Evolutionary conservation across 306 rosid genomes (phyloP), one percentile per base, ranked within the genome.

Genomic region (Ceratonia siliqua): DNA sequence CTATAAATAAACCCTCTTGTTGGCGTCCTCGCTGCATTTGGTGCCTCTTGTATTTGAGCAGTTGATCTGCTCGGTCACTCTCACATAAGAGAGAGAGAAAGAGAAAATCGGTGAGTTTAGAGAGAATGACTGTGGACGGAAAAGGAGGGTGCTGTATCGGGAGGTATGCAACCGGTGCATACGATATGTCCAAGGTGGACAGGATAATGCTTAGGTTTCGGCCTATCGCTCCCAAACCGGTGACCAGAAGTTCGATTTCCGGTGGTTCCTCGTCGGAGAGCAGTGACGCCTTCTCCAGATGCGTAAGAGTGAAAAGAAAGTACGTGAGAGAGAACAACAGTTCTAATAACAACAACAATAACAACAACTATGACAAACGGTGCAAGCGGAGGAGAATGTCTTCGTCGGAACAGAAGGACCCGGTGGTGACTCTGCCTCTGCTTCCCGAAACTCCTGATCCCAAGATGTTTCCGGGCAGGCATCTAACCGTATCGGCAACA

Each of bases 151-250:
- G 96, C 14, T 90, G 96, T 18, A 71, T 86, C 32, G 83, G 91
- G 4, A 82, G 85, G 53, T 81, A 59, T 22, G 87, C 74, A 17
- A 78, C 83, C 1, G 80, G 70, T 2, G 75, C 81, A 3, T 73
- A 78, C 39, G 87, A 81, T 17, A 79, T 65, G 76, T 83, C 93
- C 5, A 82, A 70, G 24, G 75, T 85, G 5, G 77, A 85, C 52
- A 83, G 30, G 10, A 92, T 92, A 79, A 87, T 92, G 98, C 85
- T 82, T 0, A 52, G 79, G 13, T 92, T 82, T 63, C 82, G 96
- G 1, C 98, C 98, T 11, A 92, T 92, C 45, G 96, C 94, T 0
- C 96, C 96, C 17, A 92, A 88, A 46, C 96, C 96, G 1, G 73
- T 59, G 22, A 43, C 78, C 50, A 79, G 86, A 4, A 79, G 53